Percentiles rank a stretch among this genome's conserved stretches.
These are phyloP conservation scores for Leccinum disarticulatum DNA, from an alignment of 768 basidiomycete species.

Conservation along the genomic window DNA sequence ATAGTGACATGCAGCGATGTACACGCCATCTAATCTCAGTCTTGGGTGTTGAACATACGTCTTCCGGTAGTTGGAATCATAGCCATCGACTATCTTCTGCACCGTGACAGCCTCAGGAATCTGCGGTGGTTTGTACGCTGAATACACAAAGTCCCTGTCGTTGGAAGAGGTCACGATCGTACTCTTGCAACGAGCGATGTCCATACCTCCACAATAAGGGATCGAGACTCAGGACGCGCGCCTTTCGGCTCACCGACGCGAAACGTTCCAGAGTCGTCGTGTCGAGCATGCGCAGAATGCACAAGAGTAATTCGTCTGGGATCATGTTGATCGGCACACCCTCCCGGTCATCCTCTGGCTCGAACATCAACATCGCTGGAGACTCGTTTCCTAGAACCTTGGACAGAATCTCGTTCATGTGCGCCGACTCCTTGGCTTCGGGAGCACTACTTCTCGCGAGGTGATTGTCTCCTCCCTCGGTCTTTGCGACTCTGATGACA, in stretches of 20 bases:
- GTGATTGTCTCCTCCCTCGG: constrained; percentile 66
- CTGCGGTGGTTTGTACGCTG: constrained; percentile 76
- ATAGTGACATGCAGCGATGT: constrained; percentile 92
- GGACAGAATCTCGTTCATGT: constrained; percentile 44
- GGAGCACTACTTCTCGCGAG: constrained; percentile 61
- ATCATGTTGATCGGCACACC: constrained; percentile 55
- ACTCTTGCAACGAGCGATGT: not conserved
- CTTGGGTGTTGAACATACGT: constrained; percentile 84
- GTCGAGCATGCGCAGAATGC: constrained; percentile 67
- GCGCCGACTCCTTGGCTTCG: constrained; percentile 26
- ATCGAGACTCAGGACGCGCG: constrained; percentile 70
- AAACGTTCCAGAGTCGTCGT: constrained; percentile 74
- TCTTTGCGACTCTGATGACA: constrained; percentile 66
- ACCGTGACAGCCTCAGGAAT: constrained; percentile 54
- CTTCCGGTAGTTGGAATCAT: constrained; percentile 66
- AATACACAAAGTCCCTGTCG: constrained; percentile 58
- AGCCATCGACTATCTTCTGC: constrained; percentile 48
- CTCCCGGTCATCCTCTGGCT: constrained; percentile 66
- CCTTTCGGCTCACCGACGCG: constrained; percentile 68
- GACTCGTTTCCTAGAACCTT: constrained; percentile 46
- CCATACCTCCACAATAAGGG: constrained; percentile 72
- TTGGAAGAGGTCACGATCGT: constrained; percentile 8
- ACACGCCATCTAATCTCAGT: constrained; percentile 82
- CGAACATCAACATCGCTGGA: constrained; percentile 52
- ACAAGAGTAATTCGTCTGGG: constrained; percentile 75